Percentiles rank a stretch among this genome's conserved stretches.
Evolutionary conservation across 331 rosid species (phyloP).

Genomic region (Saraca asoca): DNA sequence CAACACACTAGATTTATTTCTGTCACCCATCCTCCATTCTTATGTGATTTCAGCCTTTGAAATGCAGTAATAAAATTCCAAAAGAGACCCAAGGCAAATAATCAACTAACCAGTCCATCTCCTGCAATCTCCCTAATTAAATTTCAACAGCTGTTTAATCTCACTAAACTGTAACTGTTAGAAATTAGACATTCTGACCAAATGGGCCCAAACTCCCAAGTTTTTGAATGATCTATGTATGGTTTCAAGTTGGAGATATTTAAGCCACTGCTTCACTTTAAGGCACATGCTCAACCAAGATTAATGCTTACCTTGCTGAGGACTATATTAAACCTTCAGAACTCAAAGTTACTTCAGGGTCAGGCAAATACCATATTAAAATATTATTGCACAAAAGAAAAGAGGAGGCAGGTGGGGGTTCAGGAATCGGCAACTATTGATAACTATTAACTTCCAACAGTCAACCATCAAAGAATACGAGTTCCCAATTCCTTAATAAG

Average conservation of each 20-base stretch:
- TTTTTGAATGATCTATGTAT: neutral
- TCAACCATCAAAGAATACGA: neutral
- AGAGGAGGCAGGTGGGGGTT: neutral
- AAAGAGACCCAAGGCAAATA: neutral
- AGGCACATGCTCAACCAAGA: neutral
- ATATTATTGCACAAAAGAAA: neutral
- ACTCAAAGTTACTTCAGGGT: neutral
- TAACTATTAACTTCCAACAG: too few species aligned
- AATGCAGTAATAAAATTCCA: neutral
- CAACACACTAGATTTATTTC: neutral
- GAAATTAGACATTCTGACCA: neutral
- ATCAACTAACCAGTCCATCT: neutral
- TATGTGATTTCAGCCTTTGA: neutral
- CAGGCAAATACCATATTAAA: neutral
- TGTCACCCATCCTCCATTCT: neutral
- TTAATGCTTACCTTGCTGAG: neutral
- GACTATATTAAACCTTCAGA: neutral
- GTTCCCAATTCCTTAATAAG: neutral
- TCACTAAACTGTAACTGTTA: neutral
- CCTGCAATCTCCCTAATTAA: neutral
- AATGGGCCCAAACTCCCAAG: neutral
- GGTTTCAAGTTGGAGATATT: neutral
- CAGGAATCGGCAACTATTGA: neutral
- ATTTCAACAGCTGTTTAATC: conserved; percentile 7
- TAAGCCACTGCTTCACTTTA: neutral